Evolutionary conservation across 1,284 basidiomycete species (phyloP), one percentile per base, ranked within the genome.

Genomic region (Leccinum ponderosum): DNA sequence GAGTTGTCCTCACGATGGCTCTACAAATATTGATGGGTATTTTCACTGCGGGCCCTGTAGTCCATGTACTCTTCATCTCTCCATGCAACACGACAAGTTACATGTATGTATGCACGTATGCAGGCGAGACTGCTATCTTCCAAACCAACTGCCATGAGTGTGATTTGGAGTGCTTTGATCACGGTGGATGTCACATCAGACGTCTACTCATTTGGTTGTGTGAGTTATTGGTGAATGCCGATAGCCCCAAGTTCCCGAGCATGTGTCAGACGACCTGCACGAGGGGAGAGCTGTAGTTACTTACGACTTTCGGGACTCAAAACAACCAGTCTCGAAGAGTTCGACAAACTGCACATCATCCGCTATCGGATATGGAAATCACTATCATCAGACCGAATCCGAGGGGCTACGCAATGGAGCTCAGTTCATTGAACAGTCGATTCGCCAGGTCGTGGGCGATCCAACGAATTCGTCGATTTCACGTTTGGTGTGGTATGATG

Each of bases 351-450:
- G 42, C 11, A 20, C 6, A 51, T 6, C 44, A 15, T 25, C 22
- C 6, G 1, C 48, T 71, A 53, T 65, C 64, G 2, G 74, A 73
- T 50, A 61, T 65, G 4, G 69, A 73, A 8, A 2, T 70, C 2
- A 71, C 74, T 7, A 67, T 72, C n/a, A 44, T 44, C n/a, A 17
- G 14, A 15, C 37, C 7, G 37, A 7, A 37, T 37, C 37, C 6
- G 7, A 44, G 44, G 12, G 22, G 20, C 6, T 14, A 47, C 44
- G 6, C 47, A 42, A 17, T 17, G 39, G 17, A 17, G 15, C 15
- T 39, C 37, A 39, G n/a, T n/a, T 17, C 39, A 42, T 42, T 42
- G 39, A 42, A 5, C 39, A 17, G 39, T 17, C n/a, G n/a, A 17
- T 39, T 39, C 37, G n/a, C n/a, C 39, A 42, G 39, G 39, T 42